phyloP scores from a whole-genome alignment of 1,284 basidiomycete species.

The Volvariella volvacea region DNA sequence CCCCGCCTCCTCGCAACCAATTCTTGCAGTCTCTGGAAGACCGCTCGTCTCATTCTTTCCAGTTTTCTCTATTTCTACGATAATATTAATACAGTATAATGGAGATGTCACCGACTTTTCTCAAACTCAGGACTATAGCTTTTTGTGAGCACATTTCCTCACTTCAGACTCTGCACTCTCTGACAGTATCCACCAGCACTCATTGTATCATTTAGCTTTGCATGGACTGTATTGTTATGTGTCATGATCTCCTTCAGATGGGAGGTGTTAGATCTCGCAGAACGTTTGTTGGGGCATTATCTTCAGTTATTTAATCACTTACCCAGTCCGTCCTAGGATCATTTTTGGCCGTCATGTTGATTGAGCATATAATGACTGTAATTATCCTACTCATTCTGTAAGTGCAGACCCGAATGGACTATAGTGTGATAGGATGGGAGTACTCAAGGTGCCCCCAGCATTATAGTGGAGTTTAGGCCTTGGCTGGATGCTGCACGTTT shows the following conservation, averaged over 20 bases:
- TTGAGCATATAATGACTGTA: conserved; percentile 40
- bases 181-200: conserved; percentile 12
- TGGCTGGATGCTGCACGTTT: conserved; percentile 55
- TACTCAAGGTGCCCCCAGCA: conserved; percentile 22
- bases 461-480: conserved; percentile 43
- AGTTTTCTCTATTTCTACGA: not conserved
- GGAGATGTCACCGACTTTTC: conserved; percentile 15
- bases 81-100: conserved; percentile 2
- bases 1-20: no score
- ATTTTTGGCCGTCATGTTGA: conserved; percentile 38
- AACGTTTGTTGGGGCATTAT: conserved; percentile 24
- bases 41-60: not conserved
- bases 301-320: not conserved
- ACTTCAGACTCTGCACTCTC: not conserved
- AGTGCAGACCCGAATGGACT: conserved; percentile 20
- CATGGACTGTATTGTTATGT: conserved; percentile 25
- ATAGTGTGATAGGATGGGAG: not conserved
- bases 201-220: conserved; percentile 21
- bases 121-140: conserved; percentile 16
- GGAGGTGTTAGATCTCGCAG: conserved; percentile 18
- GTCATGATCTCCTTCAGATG: conserved; percentile 22
- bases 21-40: conserved; percentile 7
- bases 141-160: conserved; percentile 16
- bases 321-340: conserved; percentile 17
- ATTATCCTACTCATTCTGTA: conserved; percentile 48